A percentile compares a stretch with the other conserved stretches of the same genome.
phyloP scores from a whole-genome alignment of 192 early-diverging fungal genomes.

The Phlyctochytrium planicorne region DNA sequence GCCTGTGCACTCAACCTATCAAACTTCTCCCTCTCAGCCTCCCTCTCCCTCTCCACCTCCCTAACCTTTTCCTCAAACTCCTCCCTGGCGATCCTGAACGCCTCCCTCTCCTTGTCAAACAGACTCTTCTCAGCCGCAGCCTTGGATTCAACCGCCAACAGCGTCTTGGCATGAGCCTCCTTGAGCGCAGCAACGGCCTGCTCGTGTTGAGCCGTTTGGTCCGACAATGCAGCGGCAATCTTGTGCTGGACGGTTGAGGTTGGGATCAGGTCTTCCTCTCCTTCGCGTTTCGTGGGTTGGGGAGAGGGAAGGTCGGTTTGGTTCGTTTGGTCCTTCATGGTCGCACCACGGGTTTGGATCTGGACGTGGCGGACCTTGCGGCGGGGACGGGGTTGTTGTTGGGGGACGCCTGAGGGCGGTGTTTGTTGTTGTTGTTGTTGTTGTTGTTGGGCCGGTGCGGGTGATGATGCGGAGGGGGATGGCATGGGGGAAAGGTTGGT shows the following conservation, averaged over 20 bases:
- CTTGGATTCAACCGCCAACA: slow-evolving; percentile 4
- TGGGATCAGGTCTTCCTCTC: neutral
- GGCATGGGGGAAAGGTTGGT: neutral
- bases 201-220: neutral
- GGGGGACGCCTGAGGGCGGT: no score
- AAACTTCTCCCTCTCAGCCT: slow-evolving; percentile 37
- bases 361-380: slow-evolving; percentile 49
- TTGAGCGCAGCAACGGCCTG: neutral
- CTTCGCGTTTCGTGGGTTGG: no score
- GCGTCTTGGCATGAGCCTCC: neutral
- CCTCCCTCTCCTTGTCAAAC: neutral
- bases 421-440: no score
- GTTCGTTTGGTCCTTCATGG: slow-evolving; percentile 10
- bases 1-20: slow-evolving; percentile 40
- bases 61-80: neutral
- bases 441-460: no score
- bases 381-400: slow-evolving; percentile 19
- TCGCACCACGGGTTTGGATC: slow-evolving; percentile 43
- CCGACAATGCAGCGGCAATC: neutral
- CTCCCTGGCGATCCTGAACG: neutral
- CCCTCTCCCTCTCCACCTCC: slow-evolving; percentile 19
- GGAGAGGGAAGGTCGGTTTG: slow-evolving; percentile 22
- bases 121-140: neutral
- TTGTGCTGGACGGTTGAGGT: neutral
- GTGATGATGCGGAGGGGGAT: neutral